Percentiles rank a stretch among this genome's conserved stretches.
Evolutionary conservation across 768 basidiomycete species (phyloP).

Genomic region (Lactarius sanguifluus): DNA sequence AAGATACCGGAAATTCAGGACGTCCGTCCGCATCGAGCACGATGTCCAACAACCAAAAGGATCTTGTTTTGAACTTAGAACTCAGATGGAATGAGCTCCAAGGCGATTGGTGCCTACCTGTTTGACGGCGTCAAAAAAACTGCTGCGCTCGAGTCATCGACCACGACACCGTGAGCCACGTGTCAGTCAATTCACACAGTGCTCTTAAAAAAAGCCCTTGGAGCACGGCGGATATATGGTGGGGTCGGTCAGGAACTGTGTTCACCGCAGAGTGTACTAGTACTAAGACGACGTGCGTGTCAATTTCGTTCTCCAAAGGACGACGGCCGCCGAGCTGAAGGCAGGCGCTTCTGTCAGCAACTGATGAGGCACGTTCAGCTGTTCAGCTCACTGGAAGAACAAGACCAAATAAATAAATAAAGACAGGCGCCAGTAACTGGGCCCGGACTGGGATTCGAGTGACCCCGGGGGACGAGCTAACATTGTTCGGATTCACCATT

Average conservation of each 20-base stretch:
- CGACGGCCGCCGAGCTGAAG: neutral
- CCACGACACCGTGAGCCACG: neutral
- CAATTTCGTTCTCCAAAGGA: neutral
- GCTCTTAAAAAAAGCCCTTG: neutral
- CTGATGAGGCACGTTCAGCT: neutral
- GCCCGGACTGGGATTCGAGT: neutral
- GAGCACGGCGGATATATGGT: neutral
- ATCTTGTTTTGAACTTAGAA: neutral
- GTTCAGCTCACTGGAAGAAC: neutral
- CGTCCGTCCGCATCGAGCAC: slow-evolving; percentile 1
- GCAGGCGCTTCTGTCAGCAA: neutral
- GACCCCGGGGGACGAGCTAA: neutral
- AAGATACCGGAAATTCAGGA: slow-evolving; percentile 10
- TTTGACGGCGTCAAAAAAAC: slow-evolving; percentile 3
- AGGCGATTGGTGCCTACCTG: neutral
- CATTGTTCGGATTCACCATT: neutral
- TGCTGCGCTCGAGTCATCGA: slow-evolving; percentile 5
- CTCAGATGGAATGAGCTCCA: neutral
- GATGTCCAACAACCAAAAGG: neutral
- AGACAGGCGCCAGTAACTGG: neutral
- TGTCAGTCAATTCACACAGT: no score
- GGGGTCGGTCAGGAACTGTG: neutral
- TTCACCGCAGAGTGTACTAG: neutral
- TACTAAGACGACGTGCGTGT: neutral
- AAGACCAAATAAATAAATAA: neutral